phyloP scores from a whole-genome alignment of 75 land plant species.

The Pinus albicaulis region DNA sequence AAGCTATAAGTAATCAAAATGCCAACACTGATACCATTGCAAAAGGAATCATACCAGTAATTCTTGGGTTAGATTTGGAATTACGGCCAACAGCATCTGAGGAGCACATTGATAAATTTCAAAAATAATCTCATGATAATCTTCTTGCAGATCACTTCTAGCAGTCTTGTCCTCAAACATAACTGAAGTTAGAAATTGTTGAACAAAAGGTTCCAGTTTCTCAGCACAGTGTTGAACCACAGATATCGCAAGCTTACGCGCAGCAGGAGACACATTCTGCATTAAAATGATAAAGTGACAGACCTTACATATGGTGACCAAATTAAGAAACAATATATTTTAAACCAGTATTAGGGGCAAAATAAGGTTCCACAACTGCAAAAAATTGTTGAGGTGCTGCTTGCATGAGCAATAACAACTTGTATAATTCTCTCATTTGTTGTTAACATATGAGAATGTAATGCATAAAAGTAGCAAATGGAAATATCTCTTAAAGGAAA shows the following conservation, averaged over 20 bases:
- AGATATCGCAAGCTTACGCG: slow-evolving; percentile 68
- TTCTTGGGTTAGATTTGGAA: slow-evolving; percentile 79
- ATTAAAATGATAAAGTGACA: not conserved
- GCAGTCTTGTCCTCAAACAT: slow-evolving; percentile 58
- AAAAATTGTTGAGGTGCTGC: not conserved
- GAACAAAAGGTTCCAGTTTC: slow-evolving; percentile 63
- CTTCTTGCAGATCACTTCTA: slow-evolving; percentile 49
- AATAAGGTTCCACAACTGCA: not conserved
- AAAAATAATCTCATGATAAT: slow-evolving; percentile 77
- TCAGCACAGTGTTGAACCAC: slow-evolving; percentile 63
- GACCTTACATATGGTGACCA: not conserved
- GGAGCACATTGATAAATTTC: slow-evolving; percentile 74
- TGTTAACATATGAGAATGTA: not conserved
- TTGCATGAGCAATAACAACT: not conserved
- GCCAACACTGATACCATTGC: not conserved
- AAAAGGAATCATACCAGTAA: slow-evolving; percentile 51
- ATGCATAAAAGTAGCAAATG: not conserved
- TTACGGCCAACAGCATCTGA: slow-evolving; percentile 69
- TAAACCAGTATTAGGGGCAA: not conserved
- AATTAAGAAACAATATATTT: not conserved
- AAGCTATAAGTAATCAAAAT: not conserved
- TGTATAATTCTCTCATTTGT: not conserved
- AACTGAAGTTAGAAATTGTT: slow-evolving; percentile 60
- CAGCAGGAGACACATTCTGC: slow-evolving; percentile 59
- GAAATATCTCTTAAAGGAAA: not conserved